Conservation (phyloP, 768 basidiomycete species). For the Rhodotorula babjevae region DNA sequence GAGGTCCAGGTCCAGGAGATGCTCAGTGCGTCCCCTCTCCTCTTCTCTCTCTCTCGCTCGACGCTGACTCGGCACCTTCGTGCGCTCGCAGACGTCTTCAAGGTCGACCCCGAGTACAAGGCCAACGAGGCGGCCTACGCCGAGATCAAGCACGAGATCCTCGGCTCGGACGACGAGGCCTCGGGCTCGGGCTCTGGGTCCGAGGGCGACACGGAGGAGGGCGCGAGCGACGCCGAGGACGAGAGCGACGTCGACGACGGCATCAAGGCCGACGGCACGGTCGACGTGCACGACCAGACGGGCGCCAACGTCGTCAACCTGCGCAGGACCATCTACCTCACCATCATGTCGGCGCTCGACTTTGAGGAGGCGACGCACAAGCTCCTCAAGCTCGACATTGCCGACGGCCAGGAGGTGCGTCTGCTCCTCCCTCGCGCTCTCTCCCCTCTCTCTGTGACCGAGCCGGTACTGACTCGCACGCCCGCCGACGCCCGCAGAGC, state of each 20-base stretch:
- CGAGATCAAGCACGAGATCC: constrained; percentile 83
- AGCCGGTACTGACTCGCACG: not conserved
- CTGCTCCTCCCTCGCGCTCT: not conserved
- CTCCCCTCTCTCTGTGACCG: not conserved
- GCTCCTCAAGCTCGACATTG: constrained; percentile 81
- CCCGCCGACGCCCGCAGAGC: constrained; percentile 55
- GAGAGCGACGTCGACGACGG: constrained; percentile 58
- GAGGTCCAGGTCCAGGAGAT: constrained; percentile 91
- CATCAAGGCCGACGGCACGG: constrained; percentile 62
- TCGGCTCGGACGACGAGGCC: constrained; percentile 61
- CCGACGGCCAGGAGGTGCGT: constrained; percentile 87
- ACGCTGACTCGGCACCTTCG: constrained; percentile 30
- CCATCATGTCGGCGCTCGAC: constrained; percentile 66
- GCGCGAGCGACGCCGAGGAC: constrained; percentile 50
- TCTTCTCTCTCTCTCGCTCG: not conserved
- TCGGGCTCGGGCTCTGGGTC: constrained; percentile 52
- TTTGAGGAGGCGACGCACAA: constrained; percentile 97
- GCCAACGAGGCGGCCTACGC: constrained; percentile 94
- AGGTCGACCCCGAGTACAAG: constrained; percentile 76
- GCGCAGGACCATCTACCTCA: constrained; percentile 87
- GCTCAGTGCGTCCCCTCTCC: constrained; percentile 57
- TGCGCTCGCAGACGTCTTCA: constrained; percentile 73
- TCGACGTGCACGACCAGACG: constrained; percentile 89
- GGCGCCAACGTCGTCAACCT: constrained; percentile 94
- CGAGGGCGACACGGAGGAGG: constrained; percentile 56